These are phyloP conservation scores for Babesia sp. DNA, from an alignment of 169 alveolate genomes.

Conservation along the genomic window DNA sequence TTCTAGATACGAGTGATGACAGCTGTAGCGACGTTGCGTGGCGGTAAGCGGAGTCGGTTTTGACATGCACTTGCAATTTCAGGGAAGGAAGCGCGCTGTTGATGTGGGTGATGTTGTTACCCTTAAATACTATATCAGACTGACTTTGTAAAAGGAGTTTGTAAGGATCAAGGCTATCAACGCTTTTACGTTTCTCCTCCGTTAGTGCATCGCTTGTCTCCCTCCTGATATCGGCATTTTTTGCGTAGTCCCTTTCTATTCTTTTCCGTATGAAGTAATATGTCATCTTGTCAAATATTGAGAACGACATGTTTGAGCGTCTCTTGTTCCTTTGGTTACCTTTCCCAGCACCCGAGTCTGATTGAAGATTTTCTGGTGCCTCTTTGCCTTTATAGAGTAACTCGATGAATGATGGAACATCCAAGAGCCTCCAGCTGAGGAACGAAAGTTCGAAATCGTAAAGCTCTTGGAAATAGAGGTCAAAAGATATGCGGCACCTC, in stretches of 20 bases:
- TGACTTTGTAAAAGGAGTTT: slow-evolving; percentile 3
- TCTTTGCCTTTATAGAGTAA: slow-evolving; percentile 36
- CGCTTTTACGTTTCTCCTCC: neutral
- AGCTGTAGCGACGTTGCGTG: slow-evolving; percentile 18
- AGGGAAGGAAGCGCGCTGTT: slow-evolving; percentile 32
- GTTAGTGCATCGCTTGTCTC: neutral
- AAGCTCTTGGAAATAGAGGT: slow-evolving; percentile 74
- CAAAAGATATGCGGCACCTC: slow-evolving; percentile 71
- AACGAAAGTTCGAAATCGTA: slow-evolving; percentile 77
- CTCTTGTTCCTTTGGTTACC: neutral
- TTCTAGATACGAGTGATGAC: slow-evolving; percentile 30
- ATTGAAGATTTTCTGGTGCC: neutral
- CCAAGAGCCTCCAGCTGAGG: slow-evolving; percentile 66
- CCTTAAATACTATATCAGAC: slow-evolving; percentile 4
- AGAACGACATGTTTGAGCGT: slow-evolving; percentile 22
- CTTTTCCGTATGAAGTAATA: slow-evolving; percentile 28
- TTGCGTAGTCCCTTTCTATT: slow-evolving; percentile 15
- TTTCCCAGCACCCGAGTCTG: neutral
- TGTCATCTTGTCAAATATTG: slow-evolving; percentile 25
- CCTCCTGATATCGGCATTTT: neutral
- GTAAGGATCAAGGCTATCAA: slow-evolving; percentile 7
- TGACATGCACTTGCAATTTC: slow-evolving; percentile 35
- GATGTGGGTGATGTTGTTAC: neutral
- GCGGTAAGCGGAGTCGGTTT: slow-evolving; percentile 29
- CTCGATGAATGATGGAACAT: slow-evolving; percentile 56